Percentiles rank a stretch among this genome's conserved stretches.
Conservation (phyloP, 192 early-diverging fungal genomes). For the Rhizophagus prolifer region DNA sequence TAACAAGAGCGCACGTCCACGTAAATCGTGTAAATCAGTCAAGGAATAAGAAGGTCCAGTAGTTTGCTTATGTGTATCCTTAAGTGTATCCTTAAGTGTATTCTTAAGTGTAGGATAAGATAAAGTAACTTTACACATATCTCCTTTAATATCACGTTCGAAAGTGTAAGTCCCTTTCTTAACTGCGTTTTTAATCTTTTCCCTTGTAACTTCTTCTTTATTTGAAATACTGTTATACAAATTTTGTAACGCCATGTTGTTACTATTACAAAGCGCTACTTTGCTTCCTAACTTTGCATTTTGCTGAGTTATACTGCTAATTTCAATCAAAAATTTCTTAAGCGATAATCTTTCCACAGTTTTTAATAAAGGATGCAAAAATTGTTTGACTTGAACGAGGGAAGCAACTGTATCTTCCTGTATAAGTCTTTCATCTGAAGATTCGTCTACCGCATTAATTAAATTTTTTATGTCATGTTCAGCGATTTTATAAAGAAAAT, state of each 20-base stretch:
- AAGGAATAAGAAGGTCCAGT: background rate
- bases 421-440: conserved; percentile 30
- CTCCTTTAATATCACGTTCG: background rate
- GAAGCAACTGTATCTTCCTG: conserved; percentile 29
- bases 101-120: background rate
- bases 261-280: conserved; percentile 22
- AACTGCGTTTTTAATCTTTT: conserved; percentile 23
- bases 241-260: conserved; percentile 21
- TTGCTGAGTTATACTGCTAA: background rate
- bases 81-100: too few species aligned
- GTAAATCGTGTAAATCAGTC: conserved; percentile 27
- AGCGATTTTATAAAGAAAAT: conserved; percentile 9
- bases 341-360: background rate
- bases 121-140: conserved; percentile 25
- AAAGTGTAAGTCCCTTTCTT: conserved; percentile 21
- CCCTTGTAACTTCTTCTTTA: conserved; percentile 26
- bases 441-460: conserved; percentile 32
- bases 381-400: conserved; percentile 27
- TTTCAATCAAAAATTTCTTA: background rate
- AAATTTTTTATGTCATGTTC: conserved; percentile 29
- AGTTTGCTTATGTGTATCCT: too few species aligned
- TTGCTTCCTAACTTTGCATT: conserved; percentile 7
- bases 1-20: conserved; percentile 31
- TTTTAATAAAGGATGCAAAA: conserved; percentile 9
- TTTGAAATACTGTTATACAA: conserved; percentile 22